Conservation (phyloP, 192 early-diverging fungal species). For the Coemansia sp. region DNA sequence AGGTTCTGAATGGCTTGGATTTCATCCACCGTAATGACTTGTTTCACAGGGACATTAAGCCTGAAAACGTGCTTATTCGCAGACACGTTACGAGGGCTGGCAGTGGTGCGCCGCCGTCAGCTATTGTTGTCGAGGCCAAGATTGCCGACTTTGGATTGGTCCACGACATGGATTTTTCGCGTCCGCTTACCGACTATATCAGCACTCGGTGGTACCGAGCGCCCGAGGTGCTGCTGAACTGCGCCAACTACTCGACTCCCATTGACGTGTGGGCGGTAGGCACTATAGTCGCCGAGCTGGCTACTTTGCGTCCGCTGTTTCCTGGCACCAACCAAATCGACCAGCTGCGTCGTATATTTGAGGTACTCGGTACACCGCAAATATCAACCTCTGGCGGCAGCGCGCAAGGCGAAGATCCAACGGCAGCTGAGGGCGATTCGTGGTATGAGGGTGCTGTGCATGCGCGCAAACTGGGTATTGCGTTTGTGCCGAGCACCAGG, state of each 20-base stretch:
- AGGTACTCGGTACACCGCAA: conserved; percentile 73
- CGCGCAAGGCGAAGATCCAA: conserved; percentile 1
- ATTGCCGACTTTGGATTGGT: conserved; percentile 97
- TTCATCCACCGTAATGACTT: conserved; percentile 91
- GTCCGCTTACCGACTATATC: conserved; percentile 96
- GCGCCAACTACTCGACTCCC: conserved; percentile 78
- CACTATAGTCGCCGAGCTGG: conserved; percentile 86
- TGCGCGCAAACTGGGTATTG: conserved; percentile 65
- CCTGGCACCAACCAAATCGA: conserved; percentile 93
- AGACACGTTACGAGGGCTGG: conserved; percentile 27
- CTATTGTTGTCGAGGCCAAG: conserved; percentile 62
- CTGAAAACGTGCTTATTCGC: conserved; percentile 87
- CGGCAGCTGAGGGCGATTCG: conserved; percentile 27
- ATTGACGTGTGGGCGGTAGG: conserved; percentile 98
- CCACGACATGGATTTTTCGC: conserved; percentile 79
- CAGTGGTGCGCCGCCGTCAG: conserved; percentile 33
- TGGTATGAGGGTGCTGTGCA: conserved; percentile 75
- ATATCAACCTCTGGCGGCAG: conserved; percentile 32
- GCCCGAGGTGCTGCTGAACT: conserved; percentile 87
- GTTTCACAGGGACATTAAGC: conserved; percentile 97
- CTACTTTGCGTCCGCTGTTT: conserved; percentile 84
- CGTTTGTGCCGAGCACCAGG: conserved; percentile 55
- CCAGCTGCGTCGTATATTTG: conserved; percentile 82
- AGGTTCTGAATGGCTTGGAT: conserved; percentile 81
- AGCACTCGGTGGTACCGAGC: conserved; percentile 98